Evolutionary conservation across 345 rosid genomes (phyloP), one percentile per base, ranked within the genome.

Genomic region (Durio zibethinus): DNA sequence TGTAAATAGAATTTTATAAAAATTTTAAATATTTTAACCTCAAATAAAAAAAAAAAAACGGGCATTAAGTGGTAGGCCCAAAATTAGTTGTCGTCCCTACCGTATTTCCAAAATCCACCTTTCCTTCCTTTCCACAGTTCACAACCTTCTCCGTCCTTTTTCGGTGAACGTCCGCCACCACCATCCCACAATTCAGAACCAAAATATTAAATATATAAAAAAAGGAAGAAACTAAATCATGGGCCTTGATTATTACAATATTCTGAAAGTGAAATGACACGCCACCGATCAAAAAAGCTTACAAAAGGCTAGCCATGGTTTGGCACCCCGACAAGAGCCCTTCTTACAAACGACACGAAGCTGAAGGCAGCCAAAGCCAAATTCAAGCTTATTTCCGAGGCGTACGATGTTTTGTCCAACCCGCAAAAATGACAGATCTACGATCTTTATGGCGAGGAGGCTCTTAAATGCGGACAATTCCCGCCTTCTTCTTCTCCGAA

Each of bases 251-350:
- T 95, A 95, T 85, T 93, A 95, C 87, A 95, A 95, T 79, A 91
- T 92, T 60, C 89, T 95, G 7, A 93, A 93, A 81, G 97, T 95
- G 76, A 95, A 95, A 67, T 86, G 97, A 74, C 87, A 90, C 74
- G 99, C 99, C 20, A 90, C 84, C 84, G 96, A 88, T 95, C 21
- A 90, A 88, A 80, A 95, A 88, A 82, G 87, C 99, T 21, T 93
- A 95, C 90, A 92, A 89, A 84, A 83, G 99, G 52, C 89, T 95
- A 4, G 98, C 98, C 5, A 93, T 92, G 97, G 93, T 93, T 40
- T 95, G 99, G 99, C 99, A 95, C 83, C 99, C 99, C 1, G 99
- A 95, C 74, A 95, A 95, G 88, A 90, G 91, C 83, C 99, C 97
- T 27, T 72, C 93, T 2, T 33, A 83, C 36, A 82, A 77, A 74